These are phyloP conservation scores for Eustoma russellianum DNA, from an alignment of 257 asterid genomes.

Conservation along the genomic window DNA sequence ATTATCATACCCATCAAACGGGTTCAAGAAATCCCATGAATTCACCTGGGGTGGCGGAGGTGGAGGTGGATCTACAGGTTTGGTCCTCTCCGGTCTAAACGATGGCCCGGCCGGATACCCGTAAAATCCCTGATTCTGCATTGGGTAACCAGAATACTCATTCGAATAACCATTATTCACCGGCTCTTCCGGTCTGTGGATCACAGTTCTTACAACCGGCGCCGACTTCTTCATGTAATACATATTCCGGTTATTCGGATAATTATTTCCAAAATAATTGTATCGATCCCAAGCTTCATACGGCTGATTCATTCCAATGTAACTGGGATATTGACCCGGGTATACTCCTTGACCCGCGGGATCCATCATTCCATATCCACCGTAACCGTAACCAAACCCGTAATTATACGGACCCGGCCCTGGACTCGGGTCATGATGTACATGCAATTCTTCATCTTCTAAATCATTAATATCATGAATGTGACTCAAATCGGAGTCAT, in stretches of 20 bases:
- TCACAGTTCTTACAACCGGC: constrained; percentile 54
- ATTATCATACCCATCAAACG: constrained; percentile 45
- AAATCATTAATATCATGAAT: constrained; percentile 3
- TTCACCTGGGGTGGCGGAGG: constrained; percentile 75
- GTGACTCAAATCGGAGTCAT: constrained; percentile 31
- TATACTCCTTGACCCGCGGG: constrained; percentile 22
- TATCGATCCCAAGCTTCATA: constrained; percentile 25
- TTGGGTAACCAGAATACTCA: constrained; percentile 38
- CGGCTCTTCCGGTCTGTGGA: constrained; percentile 48
- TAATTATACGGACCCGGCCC: constrained; percentile 4
- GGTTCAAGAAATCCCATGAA: constrained; percentile 75
- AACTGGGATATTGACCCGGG: constrained; percentile 12
- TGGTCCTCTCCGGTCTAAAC: constrained; percentile 15
- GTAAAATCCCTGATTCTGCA: constrained; percentile 35
- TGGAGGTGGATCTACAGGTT: constrained; percentile 59
- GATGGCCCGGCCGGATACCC: constrained; percentile 26
- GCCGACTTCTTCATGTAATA: constrained; percentile 75
- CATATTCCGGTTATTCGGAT: constrained; percentile 24
- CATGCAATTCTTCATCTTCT: constrained; percentile 6
- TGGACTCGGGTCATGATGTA: neutral
- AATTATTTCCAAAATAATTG: constrained; percentile 9
- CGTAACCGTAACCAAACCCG: constrained; percentile 9
- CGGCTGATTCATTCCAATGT: constrained; percentile 5
- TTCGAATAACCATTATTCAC: constrained; percentile 49
- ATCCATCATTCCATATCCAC: constrained; percentile 11